These are phyloP conservation scores for Globisporangium nodosum DNA, from an alignment of 352 stramenopile genomes.

Conservation along the genomic window DNA sequence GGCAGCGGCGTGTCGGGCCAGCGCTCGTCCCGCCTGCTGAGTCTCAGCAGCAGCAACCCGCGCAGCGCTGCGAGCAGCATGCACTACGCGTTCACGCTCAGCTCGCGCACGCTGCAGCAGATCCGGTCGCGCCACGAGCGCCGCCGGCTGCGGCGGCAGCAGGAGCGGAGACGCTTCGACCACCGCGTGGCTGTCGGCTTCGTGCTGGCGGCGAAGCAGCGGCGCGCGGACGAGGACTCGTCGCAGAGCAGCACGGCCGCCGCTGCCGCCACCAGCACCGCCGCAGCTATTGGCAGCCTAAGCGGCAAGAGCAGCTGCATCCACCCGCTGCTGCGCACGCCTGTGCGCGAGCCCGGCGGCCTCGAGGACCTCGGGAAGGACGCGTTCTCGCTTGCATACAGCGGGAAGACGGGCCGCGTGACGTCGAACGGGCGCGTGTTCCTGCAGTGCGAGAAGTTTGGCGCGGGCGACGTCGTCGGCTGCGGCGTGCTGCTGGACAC, in stretches of 20 bases:
- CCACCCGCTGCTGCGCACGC: background rate
- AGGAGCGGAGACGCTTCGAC: constrained; percentile 29
- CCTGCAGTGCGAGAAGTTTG: constrained; percentile 47
- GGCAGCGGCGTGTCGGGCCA: background rate
- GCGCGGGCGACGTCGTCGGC: constrained; percentile 46
- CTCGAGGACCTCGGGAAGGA: constrained; percentile 29
- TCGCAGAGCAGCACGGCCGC: background rate
- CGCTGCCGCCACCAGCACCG: background rate
- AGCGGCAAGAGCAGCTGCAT: background rate
- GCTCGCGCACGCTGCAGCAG: constrained; percentile 30
- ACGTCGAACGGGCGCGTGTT: constrained; percentile 40
- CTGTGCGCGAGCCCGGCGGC: background rate
- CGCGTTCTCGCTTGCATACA: constrained; percentile 41
- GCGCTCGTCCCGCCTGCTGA: background rate
- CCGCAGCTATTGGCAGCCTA: background rate
- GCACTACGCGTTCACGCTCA: constrained; percentile 41
- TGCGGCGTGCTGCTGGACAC: constrained; percentile 53
- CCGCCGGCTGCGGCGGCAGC: constrained; percentile 20
- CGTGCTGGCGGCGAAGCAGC: background rate
- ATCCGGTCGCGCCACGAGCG: constrained; percentile 37
- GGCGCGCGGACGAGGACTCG: too few relatives aligned
- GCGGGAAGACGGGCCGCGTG: constrained; percentile 49
- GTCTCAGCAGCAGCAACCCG: background rate
- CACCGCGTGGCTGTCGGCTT: constrained; percentile 51
- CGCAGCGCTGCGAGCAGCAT: constrained; percentile 2